A percentile compares a stretch with the other conserved stretches of the same genome.
These are phyloP conservation scores for Nakazawaea pomicola DNA, from an alignment of 805 yeast genomes.

Conservation along the genomic window DNA sequence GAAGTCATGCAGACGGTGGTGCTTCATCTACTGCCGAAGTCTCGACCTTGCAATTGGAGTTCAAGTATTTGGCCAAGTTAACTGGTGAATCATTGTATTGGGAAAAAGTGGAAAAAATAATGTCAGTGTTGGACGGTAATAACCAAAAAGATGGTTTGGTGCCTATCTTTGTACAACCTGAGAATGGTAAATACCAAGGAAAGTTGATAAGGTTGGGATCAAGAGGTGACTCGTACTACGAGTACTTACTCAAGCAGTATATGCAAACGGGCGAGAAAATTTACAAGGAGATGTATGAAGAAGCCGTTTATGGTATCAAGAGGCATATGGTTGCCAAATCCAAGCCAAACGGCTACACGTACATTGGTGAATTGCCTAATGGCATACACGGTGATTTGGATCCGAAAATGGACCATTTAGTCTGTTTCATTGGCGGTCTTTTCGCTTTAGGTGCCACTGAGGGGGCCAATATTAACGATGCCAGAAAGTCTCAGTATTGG, in stretches of 20 bases:
- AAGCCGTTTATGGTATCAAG: conserved; percentile 72
- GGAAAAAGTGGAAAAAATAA: conserved; percentile 71
- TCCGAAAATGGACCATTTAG: conserved; percentile 87
- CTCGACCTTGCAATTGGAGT: conserved; percentile 80
- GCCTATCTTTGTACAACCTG: conserved; percentile 76
- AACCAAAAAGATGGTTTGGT: conserved; percentile 70
- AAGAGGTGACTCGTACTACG: conserved; percentile 91
- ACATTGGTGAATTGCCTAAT: conserved; percentile 68
- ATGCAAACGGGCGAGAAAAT: conserved; percentile 67
- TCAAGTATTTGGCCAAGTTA: conserved; percentile 72
- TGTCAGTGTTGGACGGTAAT: conserved; percentile 62
- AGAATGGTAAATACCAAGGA: conserved; percentile 65
- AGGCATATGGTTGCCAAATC: conserved; percentile 58
- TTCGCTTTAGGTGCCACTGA: conserved; percentile 86
- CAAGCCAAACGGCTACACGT: conserved; percentile 56
- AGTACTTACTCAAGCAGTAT: conserved; percentile 80
- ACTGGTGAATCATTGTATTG: conserved; percentile 80
- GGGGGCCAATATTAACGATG: conserved; percentile 55
- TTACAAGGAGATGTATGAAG: conserved; percentile 71
- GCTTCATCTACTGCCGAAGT: conserved; percentile 90
- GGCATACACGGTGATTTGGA: conserved; percentile 59
- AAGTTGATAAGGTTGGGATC: conserved; percentile 74
- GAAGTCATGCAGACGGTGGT: conserved; percentile 63
- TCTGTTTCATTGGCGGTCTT: conserved; percentile 87
- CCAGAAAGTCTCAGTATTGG: conserved; percentile 53